Conservation (phyloP, 306 rosid species). For the Vigna mungo region DNA sequence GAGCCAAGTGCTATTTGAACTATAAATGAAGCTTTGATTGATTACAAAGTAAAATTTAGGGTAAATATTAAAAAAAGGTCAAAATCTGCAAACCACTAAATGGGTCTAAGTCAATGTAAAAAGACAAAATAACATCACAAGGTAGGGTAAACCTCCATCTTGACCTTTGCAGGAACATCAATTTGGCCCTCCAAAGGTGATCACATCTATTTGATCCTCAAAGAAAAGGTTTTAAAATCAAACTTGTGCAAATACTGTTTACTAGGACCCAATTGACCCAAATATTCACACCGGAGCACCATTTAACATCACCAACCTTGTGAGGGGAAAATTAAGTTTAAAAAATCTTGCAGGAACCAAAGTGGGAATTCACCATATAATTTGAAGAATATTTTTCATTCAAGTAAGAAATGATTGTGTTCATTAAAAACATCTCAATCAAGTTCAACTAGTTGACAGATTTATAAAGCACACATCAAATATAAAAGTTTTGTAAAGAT, state of each 20-base stretch:
- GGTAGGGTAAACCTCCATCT: slow-evolving; percentile 25
- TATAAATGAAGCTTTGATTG: slow-evolving; percentile 29
- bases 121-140: slow-evolving; percentile 8
- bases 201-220: neutral
- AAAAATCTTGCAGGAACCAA: slow-evolving; percentile 1
- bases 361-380: slow-evolving; percentile 15
- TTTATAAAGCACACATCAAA: slow-evolving; percentile 7
- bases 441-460: slow-evolving; percentile 21
- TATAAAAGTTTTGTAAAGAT: neutral
- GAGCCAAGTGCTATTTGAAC: slow-evolving; percentile 15
- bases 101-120: neutral
- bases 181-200: neutral
- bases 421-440: neutral
- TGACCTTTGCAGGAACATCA: neutral
- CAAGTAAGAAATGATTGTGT: slow-evolving; percentile 30
- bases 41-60: slow-evolving; percentile 25
- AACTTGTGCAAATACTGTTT: slow-evolving; percentile 11
- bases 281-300: slow-evolving; percentile 5
- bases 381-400: slow-evolving; percentile 17
- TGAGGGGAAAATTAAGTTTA: neutral
- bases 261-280: slow-evolving; percentile 22
- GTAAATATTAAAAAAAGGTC: slow-evolving; percentile 9
- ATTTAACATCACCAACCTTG: slow-evolving; percentile 10
- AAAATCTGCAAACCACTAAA: slow-evolving; percentile 16
- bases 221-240: slow-evolving; percentile 4